Evolutionary conservation across 495 filamentous ascomycete genomes (phyloP).

Genomic region (Xylaria nigripes): DNA sequence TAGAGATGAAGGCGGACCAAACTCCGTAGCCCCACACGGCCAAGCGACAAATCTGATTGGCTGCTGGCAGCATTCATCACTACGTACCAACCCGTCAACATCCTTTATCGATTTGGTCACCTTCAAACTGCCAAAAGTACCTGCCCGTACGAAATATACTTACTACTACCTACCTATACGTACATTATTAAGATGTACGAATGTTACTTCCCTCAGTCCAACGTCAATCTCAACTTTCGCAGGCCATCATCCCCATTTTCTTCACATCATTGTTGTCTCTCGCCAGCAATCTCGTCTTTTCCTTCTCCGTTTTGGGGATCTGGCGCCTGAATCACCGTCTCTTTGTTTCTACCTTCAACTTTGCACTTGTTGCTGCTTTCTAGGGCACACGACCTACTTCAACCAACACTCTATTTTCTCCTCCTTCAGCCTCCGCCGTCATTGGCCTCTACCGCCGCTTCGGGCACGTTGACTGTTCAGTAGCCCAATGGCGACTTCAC

Average conservation of each 20-base stretch:
- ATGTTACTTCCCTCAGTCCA: background rate
- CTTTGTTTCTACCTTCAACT: background rate
- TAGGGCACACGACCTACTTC: too few species aligned
- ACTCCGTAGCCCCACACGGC: too few species aligned
- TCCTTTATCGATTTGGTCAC: background rate
- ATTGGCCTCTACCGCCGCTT: background rate
- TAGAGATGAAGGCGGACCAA: too few species aligned
- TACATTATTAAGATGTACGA: background rate
- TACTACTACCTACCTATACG: too few species aligned
- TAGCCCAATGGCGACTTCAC: conserved; percentile 16
- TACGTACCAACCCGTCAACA: too few species aligned
- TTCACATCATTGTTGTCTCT: background rate
- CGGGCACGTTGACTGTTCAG: background rate
- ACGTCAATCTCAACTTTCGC: background rate
- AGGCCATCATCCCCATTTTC: background rate
- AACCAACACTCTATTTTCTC: background rate
- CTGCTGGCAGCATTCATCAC: too few species aligned
- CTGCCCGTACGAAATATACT: background rate
- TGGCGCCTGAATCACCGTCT: background rate
- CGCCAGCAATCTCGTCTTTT: background rate
- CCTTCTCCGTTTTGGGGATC: background rate
- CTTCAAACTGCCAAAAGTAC: background rate
- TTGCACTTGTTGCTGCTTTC: background rate
- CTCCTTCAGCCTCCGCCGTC: background rate
- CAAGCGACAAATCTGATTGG: too few species aligned